Base-by-base conservation (phyloP, 495 filamentous ascomycete species). In the Parmelia sp. region DNA sequence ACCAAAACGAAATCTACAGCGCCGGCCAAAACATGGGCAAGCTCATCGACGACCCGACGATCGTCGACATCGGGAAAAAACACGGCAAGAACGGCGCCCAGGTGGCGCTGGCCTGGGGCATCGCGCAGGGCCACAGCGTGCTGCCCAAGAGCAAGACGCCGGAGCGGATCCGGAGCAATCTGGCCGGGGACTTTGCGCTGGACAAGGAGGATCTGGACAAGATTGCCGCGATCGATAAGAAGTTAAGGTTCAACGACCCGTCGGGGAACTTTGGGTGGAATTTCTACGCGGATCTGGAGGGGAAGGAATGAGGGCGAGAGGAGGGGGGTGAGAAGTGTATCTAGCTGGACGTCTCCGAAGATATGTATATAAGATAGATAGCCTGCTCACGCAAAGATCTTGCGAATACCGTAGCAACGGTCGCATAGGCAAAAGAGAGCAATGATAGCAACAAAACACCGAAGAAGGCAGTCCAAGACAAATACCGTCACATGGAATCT, bases 121-220 rank as follows among this genome's bases (percentile, higher is more conserved):
- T 90, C 36, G 73, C 80, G n/a, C 73, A 82, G 35, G 87, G 84
- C 14, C 82, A 83, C 36, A 77, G 76, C 8, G 87, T 91, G 15
- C 78, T 92, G 57, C 86, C 87, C 4, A 92, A 91, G 77, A 81
- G 78, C 45, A 83, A 82, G 68, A 81, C 82, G 0, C 79, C 81
- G 0, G 70, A 71, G 31, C 68, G 85, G 10, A 88, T 88, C 65
- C 75, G 73, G 68, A 66, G 64, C 19, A 88, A 88, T 66, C 65
- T 87, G 21, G 83, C 82, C 40, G 81, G 79, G 2, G 84, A 85
- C 58, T 88, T 88, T 68, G 80, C 81, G 71, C 71, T 88, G 1
- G 73, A 74, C 19, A 57, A 64, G 33, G 76, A 78, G 23, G 84
- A 86, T 56, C 59, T 83, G 55, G 70, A 78, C 67, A 78, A 75